Base-by-base conservation (phyloP, 371 early-diverging fungal genomes). In the Mucor irregularis region DNA sequence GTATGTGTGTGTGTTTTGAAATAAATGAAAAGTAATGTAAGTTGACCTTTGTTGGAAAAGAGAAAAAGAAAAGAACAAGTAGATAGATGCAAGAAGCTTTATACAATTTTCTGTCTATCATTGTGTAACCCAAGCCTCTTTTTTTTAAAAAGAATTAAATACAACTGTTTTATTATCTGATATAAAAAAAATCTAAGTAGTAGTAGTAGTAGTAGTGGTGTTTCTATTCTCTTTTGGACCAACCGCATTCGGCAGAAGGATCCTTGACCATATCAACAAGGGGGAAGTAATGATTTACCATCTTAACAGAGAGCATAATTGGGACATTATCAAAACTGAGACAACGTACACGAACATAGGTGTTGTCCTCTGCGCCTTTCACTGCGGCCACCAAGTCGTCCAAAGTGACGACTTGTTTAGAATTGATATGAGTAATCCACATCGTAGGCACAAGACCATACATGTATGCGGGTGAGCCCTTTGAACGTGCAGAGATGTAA, bases 271-370 rank as follows among this genome's bases (percentile, higher is more conserved):
- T 73, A 34, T 80, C 81, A 6, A 71, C 70, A 13, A 83, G 69
- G 8, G 83, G 83, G 70, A 83, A 93, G 68, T 93, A 95, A 61
- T 92, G 93, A 58, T 84, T 76, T 49, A 86, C 83, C 48, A 85
- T 85, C 74, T 92, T 93, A 64, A 93, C 77, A 55, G 85, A 88
- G 28, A 91, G 68, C 53, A 94, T 90, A 4, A 79, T 74, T 0
- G 93, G 94, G 3, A 90, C 86, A 50, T 82, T 79, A 64, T 93
- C 92, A 67, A 91, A 93, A 28, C 82, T 89, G 44, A 93, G 80
- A 26, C 85, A 81, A 55, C 90, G 89, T 28, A 96, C 86, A n/a
- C 94, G 84, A 16, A 91, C 90, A 69, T 92, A 94, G 0, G 74
- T 82, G 49, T 89, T 90, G 39, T 86, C 84, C 14, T 77, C 61